phyloP scores from a whole-genome alignment of 2,329 filamentous ascomycete species.

The Fusarium incarnatum region DNA sequence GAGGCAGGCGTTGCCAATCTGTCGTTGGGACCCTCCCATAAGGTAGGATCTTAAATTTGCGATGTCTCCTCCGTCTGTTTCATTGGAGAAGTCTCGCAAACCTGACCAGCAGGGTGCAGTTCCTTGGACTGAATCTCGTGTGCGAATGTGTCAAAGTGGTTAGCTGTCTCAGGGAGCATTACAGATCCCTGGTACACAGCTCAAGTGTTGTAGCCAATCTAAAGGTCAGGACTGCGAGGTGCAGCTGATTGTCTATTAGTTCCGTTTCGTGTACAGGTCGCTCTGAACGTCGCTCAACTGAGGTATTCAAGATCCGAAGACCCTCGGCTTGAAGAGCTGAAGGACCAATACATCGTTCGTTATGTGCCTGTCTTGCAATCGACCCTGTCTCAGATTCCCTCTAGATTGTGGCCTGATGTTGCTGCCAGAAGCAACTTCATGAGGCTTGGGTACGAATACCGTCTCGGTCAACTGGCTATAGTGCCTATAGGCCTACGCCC shows the following conservation, averaged over 20 bases:
- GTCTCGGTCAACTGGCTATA: constrained; percentile 3
- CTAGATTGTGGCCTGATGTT: constrained; percentile 29
- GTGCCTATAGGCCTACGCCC: constrained; percentile 6
- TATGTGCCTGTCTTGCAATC: not conserved
- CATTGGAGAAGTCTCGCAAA: constrained; percentile 16
- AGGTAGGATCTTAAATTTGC: constrained; percentile 5
- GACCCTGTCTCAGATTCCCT: constrained; percentile 9
- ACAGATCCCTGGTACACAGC: not conserved
- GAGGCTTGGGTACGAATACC: constrained; percentile 3
- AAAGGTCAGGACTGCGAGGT: not conserved
- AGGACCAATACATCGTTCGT: not conserved
- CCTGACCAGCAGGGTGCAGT: constrained; percentile 4
- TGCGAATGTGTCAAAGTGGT: constrained; percentile 18
- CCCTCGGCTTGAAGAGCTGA: constrained; percentile 1
- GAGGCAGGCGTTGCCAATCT: constrained; percentile 10
- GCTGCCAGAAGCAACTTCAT: constrained; percentile 24
- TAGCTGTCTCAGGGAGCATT: constrained; percentile 27
- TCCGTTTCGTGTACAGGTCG: not conserved
- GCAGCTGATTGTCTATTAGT: not conserved
- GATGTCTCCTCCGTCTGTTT: not conserved
- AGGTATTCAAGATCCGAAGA: not conserved
- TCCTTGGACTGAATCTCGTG: constrained; percentile 16
- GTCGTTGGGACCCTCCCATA: constrained; percentile 7
- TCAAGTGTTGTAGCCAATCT: not conserved
- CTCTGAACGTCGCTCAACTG: not conserved